A percentile compares a stretch with the other conserved stretches of the same genome.
phyloP scores from a whole-genome alignment of 306 rosid species.

The Pyrus bretschneideri region DNA sequence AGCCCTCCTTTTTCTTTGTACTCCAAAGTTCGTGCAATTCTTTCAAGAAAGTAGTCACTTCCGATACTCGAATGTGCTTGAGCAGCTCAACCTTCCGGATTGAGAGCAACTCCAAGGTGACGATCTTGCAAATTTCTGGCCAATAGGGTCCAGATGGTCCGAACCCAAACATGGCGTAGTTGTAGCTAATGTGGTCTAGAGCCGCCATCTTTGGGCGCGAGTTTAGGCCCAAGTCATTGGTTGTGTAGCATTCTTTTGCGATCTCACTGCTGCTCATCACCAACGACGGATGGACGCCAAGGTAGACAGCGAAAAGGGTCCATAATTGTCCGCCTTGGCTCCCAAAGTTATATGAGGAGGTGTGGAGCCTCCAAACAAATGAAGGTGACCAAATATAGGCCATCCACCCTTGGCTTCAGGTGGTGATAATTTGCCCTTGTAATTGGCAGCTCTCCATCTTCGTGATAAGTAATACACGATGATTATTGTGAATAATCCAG shows the following conservation, averaged over 20 bases:
- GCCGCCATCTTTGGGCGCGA: constrained; percentile 2
- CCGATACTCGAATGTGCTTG: no score
- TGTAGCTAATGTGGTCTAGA: constrained; percentile 1
- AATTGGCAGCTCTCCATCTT: no score
- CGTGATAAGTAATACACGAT: background rate
- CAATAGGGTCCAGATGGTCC: constrained; percentile 31
- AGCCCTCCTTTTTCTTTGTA: no score
- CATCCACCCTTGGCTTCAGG: constrained; percentile 15
- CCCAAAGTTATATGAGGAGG: constrained; percentile 14
- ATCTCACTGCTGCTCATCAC: constrained; percentile 18
- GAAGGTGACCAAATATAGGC: constrained; percentile 26
- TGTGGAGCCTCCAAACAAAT: background rate
- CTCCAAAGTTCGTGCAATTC: no score
- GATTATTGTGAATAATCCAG: background rate
- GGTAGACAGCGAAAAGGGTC: constrained; percentile 4
- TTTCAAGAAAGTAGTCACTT: no score
- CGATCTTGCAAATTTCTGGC: constrained; percentile 35
- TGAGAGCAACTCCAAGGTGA: constrained; percentile 26
- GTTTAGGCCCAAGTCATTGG: constrained; percentile 9
- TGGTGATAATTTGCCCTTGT: no score
- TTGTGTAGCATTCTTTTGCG: constrained; percentile 35
- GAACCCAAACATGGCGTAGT: constrained; percentile 26
- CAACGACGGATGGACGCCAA: constrained; percentile 10
- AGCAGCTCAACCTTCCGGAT: background rate
- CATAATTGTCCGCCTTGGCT: constrained; percentile 29